Conservation (phyloP, 2,329 filamentous ascomycete species). For the Reticulascus tulasneorum region DNA sequence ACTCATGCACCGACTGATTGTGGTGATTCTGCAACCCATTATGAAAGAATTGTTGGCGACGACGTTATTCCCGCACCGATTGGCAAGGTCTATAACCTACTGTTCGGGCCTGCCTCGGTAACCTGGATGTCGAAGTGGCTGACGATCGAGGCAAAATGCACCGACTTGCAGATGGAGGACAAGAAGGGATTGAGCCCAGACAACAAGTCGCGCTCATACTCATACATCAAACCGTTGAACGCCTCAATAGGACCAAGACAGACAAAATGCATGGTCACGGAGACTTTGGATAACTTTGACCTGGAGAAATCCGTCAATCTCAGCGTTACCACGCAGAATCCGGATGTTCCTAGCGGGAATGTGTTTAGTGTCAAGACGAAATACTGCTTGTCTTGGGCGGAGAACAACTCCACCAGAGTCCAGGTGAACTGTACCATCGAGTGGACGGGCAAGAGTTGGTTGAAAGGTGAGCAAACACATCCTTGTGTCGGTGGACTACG, state of each 20-base stretch:
- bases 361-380: conserved; percentile 89
- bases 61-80: conserved; percentile 82
- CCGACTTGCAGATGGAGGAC: conserved; percentile 82
- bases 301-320: conserved; percentile 83
- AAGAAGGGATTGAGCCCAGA: conserved; percentile 74
- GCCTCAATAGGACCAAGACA: conserved; percentile 84
- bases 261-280: conserved; percentile 88
- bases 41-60: conserved; percentile 80
- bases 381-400: conserved; percentile 91
- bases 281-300: conserved; percentile 80
- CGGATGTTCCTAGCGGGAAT: conserved; percentile 91
- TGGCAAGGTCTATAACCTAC: conserved; percentile 82
- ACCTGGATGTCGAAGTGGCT: conserved; percentile 86
- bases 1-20: conserved; percentile 84
- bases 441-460: conserved; percentile 97
- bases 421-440: conserved; percentile 88
- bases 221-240: conserved; percentile 87
- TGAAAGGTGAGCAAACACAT: conserved; percentile 67
- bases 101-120: conserved; percentile 79
- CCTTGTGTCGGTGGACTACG: not conserved
- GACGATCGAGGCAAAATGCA: conserved; percentile 80
- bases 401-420: conserved; percentile 78
- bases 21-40: conserved; percentile 72
- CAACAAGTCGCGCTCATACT: conserved; percentile 69
- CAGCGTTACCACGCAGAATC: conserved; percentile 80